Conservation (phyloP, 139 green algal genomes). For the Closterium sp. region DNA sequence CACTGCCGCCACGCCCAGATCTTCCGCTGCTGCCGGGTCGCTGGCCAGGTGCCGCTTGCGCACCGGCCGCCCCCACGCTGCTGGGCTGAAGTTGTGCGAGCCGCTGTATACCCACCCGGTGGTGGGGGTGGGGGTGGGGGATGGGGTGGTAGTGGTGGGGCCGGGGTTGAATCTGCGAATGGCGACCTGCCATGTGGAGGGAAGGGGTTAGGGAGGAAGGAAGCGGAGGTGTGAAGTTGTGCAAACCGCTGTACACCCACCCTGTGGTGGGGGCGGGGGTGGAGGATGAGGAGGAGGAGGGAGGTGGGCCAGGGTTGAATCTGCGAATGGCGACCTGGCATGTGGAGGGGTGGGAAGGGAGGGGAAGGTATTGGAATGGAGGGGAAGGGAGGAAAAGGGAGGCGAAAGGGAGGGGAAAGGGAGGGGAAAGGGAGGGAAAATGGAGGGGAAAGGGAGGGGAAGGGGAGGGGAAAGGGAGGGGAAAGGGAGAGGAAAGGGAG, state of each 20-base stretch:
- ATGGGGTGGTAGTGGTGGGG: neutral
- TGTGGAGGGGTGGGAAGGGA: neutral
- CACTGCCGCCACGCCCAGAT: neutral
- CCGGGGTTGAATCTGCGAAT: neutral
- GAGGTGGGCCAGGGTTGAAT: neutral
- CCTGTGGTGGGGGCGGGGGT: neutral
- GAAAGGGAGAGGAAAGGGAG: no score
- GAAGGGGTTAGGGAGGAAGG: neutral
- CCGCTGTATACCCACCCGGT: slow-evolving; percentile 30
- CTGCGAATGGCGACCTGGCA: neutral
- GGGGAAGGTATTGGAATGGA: no score
- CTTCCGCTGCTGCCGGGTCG: slow-evolving; percentile 5
- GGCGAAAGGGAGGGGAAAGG: no score
- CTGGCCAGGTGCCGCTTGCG: neutral
- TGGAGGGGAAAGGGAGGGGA: no score
- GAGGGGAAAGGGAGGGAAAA: no score
- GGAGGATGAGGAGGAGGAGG: neutral
- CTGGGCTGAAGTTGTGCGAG: slow-evolving; percentile 25
- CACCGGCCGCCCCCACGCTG: slow-evolving; percentile 20
- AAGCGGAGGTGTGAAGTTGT: slow-evolving; percentile 2
- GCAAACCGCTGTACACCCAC: slow-evolving; percentile 23
- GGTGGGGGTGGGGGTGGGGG: neutral
- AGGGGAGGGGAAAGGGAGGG: no score
- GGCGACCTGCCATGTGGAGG: no score
- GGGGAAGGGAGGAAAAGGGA: no score